Evolutionary conservation across 2,329 filamentous ascomycete species (phyloP).

Genomic region (Ascomycota sp.): DNA sequence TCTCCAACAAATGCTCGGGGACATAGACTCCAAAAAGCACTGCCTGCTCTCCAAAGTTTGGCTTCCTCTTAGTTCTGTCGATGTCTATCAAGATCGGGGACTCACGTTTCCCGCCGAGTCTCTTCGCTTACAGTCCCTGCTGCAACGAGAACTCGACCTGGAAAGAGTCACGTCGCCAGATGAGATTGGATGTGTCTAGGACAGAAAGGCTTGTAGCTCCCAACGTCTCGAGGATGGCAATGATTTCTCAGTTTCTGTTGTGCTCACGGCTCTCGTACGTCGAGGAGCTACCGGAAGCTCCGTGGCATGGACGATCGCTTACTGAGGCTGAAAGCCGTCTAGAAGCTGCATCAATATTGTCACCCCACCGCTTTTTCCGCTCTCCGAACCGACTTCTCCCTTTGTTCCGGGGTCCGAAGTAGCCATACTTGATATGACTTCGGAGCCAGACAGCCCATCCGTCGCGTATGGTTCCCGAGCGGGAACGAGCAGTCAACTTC

Average conservation of each 20-base stretch:
- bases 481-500: not conserved
- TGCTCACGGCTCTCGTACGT: not conserved
- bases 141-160: conserved; percentile 8
- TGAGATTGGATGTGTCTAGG: not conserved
- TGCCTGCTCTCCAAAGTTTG: conserved; percentile 8
- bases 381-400: conserved; percentile 3
- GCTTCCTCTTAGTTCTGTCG: conserved; percentile 10
- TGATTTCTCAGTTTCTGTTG: not conserved
- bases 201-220: not conserved
- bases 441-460: conserved; percentile 10
- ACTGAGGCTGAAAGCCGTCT: not conserved
- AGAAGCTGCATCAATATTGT: conserved; percentile 2
- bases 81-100: conserved; percentile 8
- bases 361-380: conserved; percentile 10
- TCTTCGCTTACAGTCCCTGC: conserved; percentile 6
- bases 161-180: conserved; percentile 4
- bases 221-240: not conserved
- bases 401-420: conserved; percentile 6
- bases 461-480: not conserved
- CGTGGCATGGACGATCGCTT: not conserved
- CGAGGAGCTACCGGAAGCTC: not conserved
- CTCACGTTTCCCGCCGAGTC: conserved; percentile 7
- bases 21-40: conserved; percentile 4
- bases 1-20: conserved; percentile 4
- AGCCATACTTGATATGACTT: conserved; percentile 9